A percentile compares a stretch with the other conserved stretches of the same genome.
Conservation (phyloP, 2,329 filamentous ascomycete genomes). For the Microdochium nivale region DNA sequence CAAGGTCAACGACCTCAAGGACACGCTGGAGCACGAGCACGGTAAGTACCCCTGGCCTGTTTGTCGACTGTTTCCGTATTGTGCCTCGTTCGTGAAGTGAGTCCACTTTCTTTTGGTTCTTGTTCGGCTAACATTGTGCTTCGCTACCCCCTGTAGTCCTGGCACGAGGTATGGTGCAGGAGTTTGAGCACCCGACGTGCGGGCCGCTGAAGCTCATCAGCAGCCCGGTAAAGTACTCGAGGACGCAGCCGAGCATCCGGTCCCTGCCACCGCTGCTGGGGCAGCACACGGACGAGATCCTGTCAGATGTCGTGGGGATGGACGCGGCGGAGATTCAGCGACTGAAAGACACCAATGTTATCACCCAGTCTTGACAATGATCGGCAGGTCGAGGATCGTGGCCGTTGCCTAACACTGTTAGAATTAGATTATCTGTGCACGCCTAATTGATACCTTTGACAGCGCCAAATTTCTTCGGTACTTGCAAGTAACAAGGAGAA, state of each 20-base stretch:
- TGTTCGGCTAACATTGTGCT: too few species aligned
- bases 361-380: too few species aligned
- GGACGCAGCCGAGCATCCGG: conserved; percentile 49
- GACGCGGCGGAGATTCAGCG: conserved; percentile 28
- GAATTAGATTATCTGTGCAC: too few species aligned
- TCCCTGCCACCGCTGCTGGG: conserved; percentile 54
- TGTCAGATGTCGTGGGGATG: conserved; percentile 28
- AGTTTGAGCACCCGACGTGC: conserved; percentile 53
- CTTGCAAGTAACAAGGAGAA: too few species aligned
- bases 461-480: too few species aligned
- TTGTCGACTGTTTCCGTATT: too few species aligned
- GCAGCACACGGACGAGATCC: conserved; percentile 49
- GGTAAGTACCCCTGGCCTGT: conserved; percentile 52
- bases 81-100: too few species aligned
- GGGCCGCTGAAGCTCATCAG: conserved; percentile 59
- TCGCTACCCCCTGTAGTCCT: conserved; percentile 31
- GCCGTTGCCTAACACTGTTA: too few species aligned
- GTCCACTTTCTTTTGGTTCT: too few species aligned
- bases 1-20: conserved; percentile 60
- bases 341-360: too few species aligned
- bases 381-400: too few species aligned
- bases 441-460: too few species aligned
- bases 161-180: conserved; percentile 46
- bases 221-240: conserved; percentile 60
- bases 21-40: conserved; percentile 55